These are phyloP conservation scores for Nakazawaea laoshanensis DNA, from an alignment of 805 yeast species.

Conservation along the genomic window DNA sequence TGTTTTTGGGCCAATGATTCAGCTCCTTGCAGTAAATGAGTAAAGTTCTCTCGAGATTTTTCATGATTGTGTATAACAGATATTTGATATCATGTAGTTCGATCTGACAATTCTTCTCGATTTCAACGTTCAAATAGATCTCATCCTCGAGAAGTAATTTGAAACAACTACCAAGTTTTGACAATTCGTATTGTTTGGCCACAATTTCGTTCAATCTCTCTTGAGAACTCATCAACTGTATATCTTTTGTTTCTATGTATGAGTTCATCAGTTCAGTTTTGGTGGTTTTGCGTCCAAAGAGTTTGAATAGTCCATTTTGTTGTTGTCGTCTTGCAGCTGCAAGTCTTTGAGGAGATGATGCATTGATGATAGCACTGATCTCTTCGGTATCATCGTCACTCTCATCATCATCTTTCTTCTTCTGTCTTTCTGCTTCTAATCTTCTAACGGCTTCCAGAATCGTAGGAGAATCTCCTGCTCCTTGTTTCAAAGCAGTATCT, in stretches of 20 bases:
- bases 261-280: constrained; percentile 3
- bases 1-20: constrained; percentile 9
- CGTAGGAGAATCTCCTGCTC: constrained; percentile 22
- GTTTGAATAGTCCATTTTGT: constrained; percentile 10
- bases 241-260: constrained; percentile 13
- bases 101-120: constrained; percentile 29
- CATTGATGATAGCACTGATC: background rate
- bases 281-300: constrained; percentile 4
- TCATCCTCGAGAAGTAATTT: constrained; percentile 34
- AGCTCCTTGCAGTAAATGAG: constrained; percentile 8
- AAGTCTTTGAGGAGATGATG: constrained; percentile 1
- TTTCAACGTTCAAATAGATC: constrained; percentile 30
- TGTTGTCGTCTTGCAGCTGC: background rate
- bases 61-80: constrained; percentile 29
- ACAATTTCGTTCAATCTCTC: constrained; percentile 15
- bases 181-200: constrained; percentile 24
- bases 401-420: constrained; percentile 4
- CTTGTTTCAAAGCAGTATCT: constrained; percentile 17
- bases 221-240: constrained; percentile 14
- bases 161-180: constrained; percentile 39
- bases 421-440: constrained; percentile 14
- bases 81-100: constrained; percentile 26
- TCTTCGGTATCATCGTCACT: background rate
- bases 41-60: constrained; percentile 23
- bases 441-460: constrained; percentile 20